These are phyloP conservation scores for Pythium phragmitis DNA, from an alignment of 352 stramenopile genomes.

Conservation along the genomic window DNA sequence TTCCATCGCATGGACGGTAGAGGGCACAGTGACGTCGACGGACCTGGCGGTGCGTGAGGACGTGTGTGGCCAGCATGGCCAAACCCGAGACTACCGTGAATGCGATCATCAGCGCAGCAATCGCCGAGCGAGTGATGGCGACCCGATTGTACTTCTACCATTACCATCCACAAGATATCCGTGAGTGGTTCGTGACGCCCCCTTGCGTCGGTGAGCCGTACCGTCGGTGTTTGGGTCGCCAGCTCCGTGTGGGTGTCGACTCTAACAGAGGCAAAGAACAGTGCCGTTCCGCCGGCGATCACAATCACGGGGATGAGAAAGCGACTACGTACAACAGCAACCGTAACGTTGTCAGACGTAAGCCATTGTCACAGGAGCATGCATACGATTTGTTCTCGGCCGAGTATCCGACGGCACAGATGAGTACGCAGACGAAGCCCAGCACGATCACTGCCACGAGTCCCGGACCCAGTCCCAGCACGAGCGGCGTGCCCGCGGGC, in stretches of 20 bases:
- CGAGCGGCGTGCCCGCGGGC: constrained; percentile 11
- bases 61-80: constrained; percentile 34
- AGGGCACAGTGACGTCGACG: background rate
- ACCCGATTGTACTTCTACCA: constrained; percentile 39
- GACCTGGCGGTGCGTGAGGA: constrained; percentile 37
- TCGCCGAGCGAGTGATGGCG: constrained; percentile 32
- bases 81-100: constrained; percentile 41
- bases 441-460: constrained; percentile 42
- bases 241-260: constrained; percentile 21
- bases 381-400: constrained; percentile 23
- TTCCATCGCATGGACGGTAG: background rate
- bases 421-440: constrained; percentile 27
- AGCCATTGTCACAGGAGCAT: background rate
- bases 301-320: constrained; percentile 27
- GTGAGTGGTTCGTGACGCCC: background rate
- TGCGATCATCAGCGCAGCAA: constrained; percentile 39
- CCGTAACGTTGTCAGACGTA: background rate
- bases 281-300: constrained; percentile 26
- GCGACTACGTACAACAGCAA: constrained; percentile 17
- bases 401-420: constrained; percentile 36
- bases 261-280: constrained; percentile 45
- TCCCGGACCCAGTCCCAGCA: constrained; percentile 34
- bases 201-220: background rate
- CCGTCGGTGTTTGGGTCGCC: constrained; percentile 3
- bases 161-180: background rate